Evolutionary conservation across 352 stramenopile genomes (phyloP).

Genomic region (Phytophthora megakarya): DNA sequence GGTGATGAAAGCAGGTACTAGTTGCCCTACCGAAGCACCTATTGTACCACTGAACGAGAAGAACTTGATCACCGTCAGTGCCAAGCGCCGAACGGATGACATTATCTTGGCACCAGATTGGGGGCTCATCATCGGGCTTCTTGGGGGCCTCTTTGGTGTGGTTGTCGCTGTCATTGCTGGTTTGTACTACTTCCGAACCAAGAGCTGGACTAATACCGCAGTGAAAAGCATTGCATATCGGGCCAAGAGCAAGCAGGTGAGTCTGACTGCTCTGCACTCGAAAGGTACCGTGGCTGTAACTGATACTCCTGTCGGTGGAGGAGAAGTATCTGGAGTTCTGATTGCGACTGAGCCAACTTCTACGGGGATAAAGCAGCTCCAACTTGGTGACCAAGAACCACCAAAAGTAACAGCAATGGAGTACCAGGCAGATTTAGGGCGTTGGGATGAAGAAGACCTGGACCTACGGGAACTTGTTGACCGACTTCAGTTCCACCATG

Average conservation of each 20-base stretch:
- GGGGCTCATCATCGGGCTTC: slow-evolving; percentile 76
- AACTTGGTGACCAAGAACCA: slow-evolving; percentile 19
- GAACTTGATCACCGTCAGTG: slow-evolving; percentile 86
- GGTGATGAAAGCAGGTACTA: slow-evolving; percentile 78
- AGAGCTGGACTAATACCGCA: slow-evolving; percentile 68
- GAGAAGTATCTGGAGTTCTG: slow-evolving; percentile 1
- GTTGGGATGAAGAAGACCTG: slow-evolving; percentile 79
- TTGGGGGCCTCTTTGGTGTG: slow-evolving; percentile 78
- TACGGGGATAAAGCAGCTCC: slow-evolving; percentile 20
- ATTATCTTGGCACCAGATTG: slow-evolving; percentile 92
- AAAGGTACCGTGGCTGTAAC: slow-evolving; percentile 68
- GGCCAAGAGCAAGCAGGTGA: slow-evolving; percentile 54
- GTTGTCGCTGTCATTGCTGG: slow-evolving; percentile 74
- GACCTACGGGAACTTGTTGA: slow-evolving; percentile 78
- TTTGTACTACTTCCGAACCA: slow-evolving; percentile 85
- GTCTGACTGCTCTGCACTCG: slow-evolving; percentile 67
- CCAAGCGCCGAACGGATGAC: slow-evolving; percentile 73
- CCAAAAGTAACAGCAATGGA: slow-evolving; percentile 25
- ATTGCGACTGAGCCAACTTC: slow-evolving; percentile 18
- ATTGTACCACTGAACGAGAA: slow-evolving; percentile 87
- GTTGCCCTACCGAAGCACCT: slow-evolving; percentile 75
- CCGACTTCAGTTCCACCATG: slow-evolving; percentile 78
- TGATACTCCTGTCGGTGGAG: slow-evolving; percentile 15
- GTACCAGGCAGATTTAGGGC: slow-evolving; percentile 61
- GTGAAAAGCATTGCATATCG: slow-evolving; percentile 50